These are phyloP conservation scores for Calendula officinalis DNA, from an alignment of 129 eudicot genomes.

Conservation along the genomic window DNA sequence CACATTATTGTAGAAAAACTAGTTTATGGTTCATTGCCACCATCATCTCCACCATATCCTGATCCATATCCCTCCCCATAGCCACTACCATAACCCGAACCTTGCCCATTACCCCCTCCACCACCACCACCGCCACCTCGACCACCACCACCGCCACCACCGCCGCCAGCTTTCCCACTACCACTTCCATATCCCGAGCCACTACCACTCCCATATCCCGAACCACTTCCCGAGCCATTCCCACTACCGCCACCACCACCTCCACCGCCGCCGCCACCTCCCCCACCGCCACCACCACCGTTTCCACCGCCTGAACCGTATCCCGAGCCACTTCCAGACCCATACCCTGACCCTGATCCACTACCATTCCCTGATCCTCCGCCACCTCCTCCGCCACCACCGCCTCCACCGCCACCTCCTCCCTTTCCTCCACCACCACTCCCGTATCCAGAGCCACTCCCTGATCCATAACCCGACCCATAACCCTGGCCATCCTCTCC, in stretches of 20 bases:
- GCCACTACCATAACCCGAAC: slow-evolving; percentile 54
- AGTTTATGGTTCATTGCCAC: slow-evolving; percentile 47
- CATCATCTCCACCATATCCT: slow-evolving; percentile 41
- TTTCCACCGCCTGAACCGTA: slow-evolving; percentile 46
- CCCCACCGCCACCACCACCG: slow-evolving; percentile 39
- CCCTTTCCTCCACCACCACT: slow-evolving; percentile 37
- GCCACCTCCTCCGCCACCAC: slow-evolving; percentile 49
- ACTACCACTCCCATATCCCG: slow-evolving; percentile 47
- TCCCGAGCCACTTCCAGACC: slow-evolving; percentile 54
- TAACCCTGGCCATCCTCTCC: slow-evolving; percentile 38
- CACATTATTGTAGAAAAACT: slow-evolving; percentile 2
- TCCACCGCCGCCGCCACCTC: slow-evolving; percentile 36
- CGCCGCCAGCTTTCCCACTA: slow-evolving; percentile 33
- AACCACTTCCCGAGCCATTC: slow-evolving; percentile 44
- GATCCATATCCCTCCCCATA: slow-evolving; percentile 52
- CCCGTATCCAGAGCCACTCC: slow-evolving; percentile 61
- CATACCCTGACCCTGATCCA: slow-evolving; percentile 57
- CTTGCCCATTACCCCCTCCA: slow-evolving; percentile 35
- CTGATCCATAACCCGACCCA: slow-evolving; percentile 50
- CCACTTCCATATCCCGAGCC: slow-evolving; percentile 46
- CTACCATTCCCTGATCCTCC: slow-evolving; percentile 47
- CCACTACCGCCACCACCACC: slow-evolving; percentile 40
- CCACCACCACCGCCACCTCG: slow-evolving; percentile 28
- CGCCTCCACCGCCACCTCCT: slow-evolving; percentile 48
- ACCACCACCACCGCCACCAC: slow-evolving; percentile 25